These are phyloP conservation scores for Fusarium continuum DNA, from an alignment of 2,329 filamentous ascomycete genomes.

Conservation along the genomic window DNA sequence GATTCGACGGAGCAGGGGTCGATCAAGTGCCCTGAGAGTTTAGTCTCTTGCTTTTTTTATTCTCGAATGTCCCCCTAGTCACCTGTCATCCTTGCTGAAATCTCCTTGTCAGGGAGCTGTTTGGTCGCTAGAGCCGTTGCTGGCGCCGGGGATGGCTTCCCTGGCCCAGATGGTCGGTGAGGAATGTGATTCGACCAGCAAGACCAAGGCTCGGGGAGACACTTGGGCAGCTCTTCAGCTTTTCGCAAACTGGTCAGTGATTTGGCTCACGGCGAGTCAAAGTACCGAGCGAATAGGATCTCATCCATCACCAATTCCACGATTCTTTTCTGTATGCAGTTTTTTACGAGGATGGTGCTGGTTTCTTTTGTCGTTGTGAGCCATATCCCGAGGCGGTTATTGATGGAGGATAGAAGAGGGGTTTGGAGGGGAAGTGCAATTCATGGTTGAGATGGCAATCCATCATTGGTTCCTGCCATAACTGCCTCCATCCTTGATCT, in stretches of 20 bases:
- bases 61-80: slow-evolving; percentile 41
- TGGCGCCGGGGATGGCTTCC: slow-evolving; percentile 42
- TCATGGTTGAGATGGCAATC: slow-evolving; percentile 8
- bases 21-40: slow-evolving; percentile 7
- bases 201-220: slow-evolving; percentile 23
- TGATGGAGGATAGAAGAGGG: slow-evolving; percentile 14
- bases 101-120: slow-evolving; percentile 36
- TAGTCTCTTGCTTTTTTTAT: slow-evolving; percentile 41
- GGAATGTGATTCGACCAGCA: slow-evolving; percentile 43
- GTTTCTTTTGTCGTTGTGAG: slow-evolving; percentile 11
- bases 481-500: slow-evolving; percentile 23
- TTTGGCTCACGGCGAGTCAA: slow-evolving; percentile 34
- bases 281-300: slow-evolving; percentile 43
- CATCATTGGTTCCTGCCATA: slow-evolving; percentile 18
- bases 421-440: not conserved
- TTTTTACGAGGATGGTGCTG: slow-evolving; percentile 25
- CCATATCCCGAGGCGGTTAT: not conserved
- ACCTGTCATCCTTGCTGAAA: slow-evolving; percentile 31
- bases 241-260: slow-evolving; percentile 16
- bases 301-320: slow-evolving; percentile 17
- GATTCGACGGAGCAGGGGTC: slow-evolving; percentile 31
- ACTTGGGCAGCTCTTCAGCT: slow-evolving; percentile 26
- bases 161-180: slow-evolving; percentile 44
- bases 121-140: slow-evolving; percentile 36
- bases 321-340: slow-evolving; percentile 14